phyloP scores from a whole-genome alignment of 352 stramenopile species.

The Phytophthora pisi region DNA sequence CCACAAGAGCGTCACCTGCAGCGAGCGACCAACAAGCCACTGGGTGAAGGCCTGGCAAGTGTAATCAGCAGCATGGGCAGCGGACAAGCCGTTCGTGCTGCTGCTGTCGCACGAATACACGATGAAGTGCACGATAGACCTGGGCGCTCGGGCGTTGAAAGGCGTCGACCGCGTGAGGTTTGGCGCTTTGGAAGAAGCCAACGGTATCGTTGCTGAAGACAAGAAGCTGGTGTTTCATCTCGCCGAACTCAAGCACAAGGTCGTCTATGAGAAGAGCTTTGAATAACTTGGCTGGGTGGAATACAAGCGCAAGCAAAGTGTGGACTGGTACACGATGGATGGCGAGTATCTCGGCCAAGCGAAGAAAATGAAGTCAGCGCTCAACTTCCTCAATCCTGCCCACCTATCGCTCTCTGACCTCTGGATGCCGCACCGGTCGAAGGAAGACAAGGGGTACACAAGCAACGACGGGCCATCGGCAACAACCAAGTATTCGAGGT shows the following conservation, averaged over 20 bases:
- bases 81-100: slow-evolving; percentile 18
- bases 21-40: neutral
- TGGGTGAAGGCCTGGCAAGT: slow-evolving; percentile 2
- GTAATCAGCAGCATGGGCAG: slow-evolving; percentile 5
- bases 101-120: slow-evolving; percentile 34
- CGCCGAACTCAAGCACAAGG: slow-evolving; percentile 13
- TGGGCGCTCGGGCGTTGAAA: slow-evolving; percentile 25
- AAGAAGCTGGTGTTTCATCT: slow-evolving; percentile 24
- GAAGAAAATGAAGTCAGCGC: too few species aligned
- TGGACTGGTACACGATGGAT: slow-evolving; percentile 10
- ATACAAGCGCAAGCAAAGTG: slow-evolving; percentile 4
- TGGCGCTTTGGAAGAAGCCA: slow-evolving; percentile 25
- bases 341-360: slow-evolving; percentile 9
- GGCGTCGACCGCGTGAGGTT: slow-evolving; percentile 26
- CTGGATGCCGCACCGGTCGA: slow-evolving; percentile 16
- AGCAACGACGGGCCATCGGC: slow-evolving; percentile 21
- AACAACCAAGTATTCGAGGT: slow-evolving; percentile 21
- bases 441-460: slow-evolving; percentile 11
- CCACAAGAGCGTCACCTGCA: neutral
- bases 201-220: neutral
- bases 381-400: slow-evolving; percentile 38
- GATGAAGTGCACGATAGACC: slow-evolving; percentile 14
- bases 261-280: slow-evolving; percentile 10
- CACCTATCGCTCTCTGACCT: slow-evolving; percentile 11
- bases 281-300: too few species aligned